Evolutionary conservation across 2,329 filamentous ascomycete species (phyloP), one percentile per base, ranked within the genome.

Genomic region (Aspergillus sp.): DNA sequence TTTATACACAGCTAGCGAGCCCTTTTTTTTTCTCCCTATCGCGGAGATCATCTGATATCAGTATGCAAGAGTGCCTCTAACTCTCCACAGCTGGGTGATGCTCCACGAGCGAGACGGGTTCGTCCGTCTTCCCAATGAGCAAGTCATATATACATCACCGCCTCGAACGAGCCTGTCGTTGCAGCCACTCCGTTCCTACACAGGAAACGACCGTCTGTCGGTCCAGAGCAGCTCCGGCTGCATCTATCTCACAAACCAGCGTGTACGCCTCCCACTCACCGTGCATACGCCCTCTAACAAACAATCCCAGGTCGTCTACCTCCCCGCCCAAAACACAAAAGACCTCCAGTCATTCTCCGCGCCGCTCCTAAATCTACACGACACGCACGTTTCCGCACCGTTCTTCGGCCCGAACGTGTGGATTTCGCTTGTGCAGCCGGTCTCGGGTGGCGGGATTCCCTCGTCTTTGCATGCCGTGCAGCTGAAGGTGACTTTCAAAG

Each of bases 351-450:
- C 86, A 30, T 95, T 96, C 61, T 86, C 86, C 26, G 79, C 82
- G 0, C 88, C 88, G 25, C 82, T 95, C 39, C 73, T 94, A 42
- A 88, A 89, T 55, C 74, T 93, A 27, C 76, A 84, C 59, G 89
- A 96, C 60, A 82, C 82, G 5, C 84, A 83, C 51, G 82, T 93
- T 39, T 78, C 80, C 19, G 84, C 88, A 2, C 88, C 89, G 20
- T 93, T 88, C 69, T 93, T 94, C 58, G 88, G 89, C 13, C 81
- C 86, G 4, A 95, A 93, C 68, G 81, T 83, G 44, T 96, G 88
- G 88, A 78, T 78, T 35, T 82, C 82, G 15, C 66, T 80, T 27
- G 77, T 93, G 37, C 80, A 82, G 48, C 86, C 89, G 2, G 84
- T 93, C 15, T 66, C 80, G 1, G 83, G 83, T 22, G 91, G 91